Percentiles rank a stretch among this genome's conserved stretches.
These are phyloP conservation scores for Amanita exitialis DNA, from an alignment of 768 basidiomycete genomes.

Conservation along the genomic window DNA sequence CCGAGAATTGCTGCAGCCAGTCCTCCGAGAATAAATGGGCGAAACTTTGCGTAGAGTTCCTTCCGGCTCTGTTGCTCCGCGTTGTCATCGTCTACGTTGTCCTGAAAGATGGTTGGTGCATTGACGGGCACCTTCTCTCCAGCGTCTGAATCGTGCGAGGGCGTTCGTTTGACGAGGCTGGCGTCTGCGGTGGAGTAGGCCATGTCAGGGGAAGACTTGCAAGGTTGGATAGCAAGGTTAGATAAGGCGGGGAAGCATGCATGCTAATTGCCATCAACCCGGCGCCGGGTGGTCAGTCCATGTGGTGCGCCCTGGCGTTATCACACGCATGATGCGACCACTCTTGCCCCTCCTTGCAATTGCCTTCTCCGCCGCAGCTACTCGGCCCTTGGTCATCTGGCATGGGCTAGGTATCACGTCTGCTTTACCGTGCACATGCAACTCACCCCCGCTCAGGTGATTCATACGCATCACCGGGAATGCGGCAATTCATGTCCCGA, in stretches of 20 bases:
- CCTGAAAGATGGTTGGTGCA: neutral
- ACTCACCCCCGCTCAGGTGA: conserved; percentile 50
- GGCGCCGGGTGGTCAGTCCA: neutral
- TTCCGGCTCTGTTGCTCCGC: neutral
- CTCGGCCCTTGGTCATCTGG: conserved; percentile 63
- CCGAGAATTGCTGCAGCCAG: conserved; percentile 58
- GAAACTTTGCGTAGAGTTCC: conserved; percentile 17
- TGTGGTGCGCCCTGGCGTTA: neutral
- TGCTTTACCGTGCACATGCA: neutral
- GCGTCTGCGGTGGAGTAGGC: neutral
- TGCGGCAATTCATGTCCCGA: conserved; percentile 49
- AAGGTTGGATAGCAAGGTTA: no score
- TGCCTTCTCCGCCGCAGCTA: conserved; percentile 3
- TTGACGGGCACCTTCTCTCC: conserved; percentile 12
- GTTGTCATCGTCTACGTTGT: neutral
- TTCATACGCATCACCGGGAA: conserved; percentile 62
- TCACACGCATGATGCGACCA: neutral
- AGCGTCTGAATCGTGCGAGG: conserved; percentile 8
- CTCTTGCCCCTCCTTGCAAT: neutral
- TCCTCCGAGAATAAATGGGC: conserved; percentile 37
- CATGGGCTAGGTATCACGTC: conserved; percentile 48
- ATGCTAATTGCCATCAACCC: neutral
- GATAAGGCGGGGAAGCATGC: neutral
- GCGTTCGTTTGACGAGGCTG: conserved; percentile 10
- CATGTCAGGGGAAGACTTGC: neutral